Evolutionary conservation across 768 basidiomycete genomes (phyloP).

Genomic region (Daedaleopsis nitida): DNA sequence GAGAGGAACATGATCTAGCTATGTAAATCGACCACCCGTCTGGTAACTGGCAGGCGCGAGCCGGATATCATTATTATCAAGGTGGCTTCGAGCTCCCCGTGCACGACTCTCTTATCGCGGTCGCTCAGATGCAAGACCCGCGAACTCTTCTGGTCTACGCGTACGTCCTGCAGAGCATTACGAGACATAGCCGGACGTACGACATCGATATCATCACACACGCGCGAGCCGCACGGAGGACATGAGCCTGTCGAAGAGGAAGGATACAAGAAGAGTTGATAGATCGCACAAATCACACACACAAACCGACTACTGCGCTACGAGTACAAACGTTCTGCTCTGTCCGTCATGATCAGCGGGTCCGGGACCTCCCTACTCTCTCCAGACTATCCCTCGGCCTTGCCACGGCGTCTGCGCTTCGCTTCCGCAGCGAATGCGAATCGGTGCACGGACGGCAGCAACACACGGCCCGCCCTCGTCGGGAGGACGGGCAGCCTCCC

Average conservation of each 20-base stretch:
- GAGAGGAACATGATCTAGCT: no score
- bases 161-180: neutral
- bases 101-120: no score
- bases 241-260: neutral
- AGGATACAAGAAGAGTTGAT: conserved; percentile 19
- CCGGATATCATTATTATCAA: no score
- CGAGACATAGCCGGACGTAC: neutral
- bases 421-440: neutral
- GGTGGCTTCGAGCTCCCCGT: no score
- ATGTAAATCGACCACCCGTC: no score
- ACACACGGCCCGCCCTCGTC: conserved; percentile 15
- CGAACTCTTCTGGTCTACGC: no score
- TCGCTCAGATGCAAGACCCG: no score
- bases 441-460: neutral
- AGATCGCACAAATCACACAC: conserved; percentile 13
- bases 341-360: conserved; percentile 1
- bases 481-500: conserved; percentile 11
- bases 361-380: neutral
- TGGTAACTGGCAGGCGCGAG: no score
- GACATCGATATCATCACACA: neutral
- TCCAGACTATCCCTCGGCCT: neutral
- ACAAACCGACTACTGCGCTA: conserved; percentile 15
- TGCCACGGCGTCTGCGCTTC: neutral
- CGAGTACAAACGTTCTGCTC: conserved; percentile 14
- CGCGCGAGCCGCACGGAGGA: neutral